Evolutionary conservation across 2,329 filamentous ascomycete genomes (phyloP), one percentile per base, ranked within the genome.

Genomic region (Aspergillus jensenii): DNA sequence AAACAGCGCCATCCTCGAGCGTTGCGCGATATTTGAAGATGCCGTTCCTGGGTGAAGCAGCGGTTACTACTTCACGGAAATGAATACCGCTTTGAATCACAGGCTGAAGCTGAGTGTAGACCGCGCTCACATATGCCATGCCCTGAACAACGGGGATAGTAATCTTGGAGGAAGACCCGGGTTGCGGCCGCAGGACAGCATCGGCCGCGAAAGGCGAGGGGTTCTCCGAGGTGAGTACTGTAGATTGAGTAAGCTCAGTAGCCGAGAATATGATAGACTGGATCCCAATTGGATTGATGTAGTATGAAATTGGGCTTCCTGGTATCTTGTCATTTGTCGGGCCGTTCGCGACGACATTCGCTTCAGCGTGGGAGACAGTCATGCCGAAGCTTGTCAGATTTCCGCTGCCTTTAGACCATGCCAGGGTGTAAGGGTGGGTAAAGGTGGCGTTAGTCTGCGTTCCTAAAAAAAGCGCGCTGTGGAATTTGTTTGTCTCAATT

Each of bases 131-230:
- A 66, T 92, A 96, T 0, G 86, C 88, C 86, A 96, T 95, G 11
- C 95, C 95, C 70, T 98, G 93, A 0, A 96, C 86, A 7, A 97
- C 71, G 0, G 93, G 92, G 63, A 96, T 91, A 0, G 85, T 88
- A 19, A 98, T 82, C 1, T 83, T 79, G 0, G 88, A 83, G 1
- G 79, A 72, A 7, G 82, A 80, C 3, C 78, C 78, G n/a, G 73
- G 69, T 21, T 80, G 77, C 3, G 82, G 80, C 51, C 78, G 82
- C 33, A 98, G 79, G 45, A 90, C 88, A 46, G 91, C 85, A 62
- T 91, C 86, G 14, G 82, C 82, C 0, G 84, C 86, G 66, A 87
- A 85, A 2, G 81, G 81, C 53, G 79, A 73, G 23, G 83, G 75
- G 0, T 80, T 78, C 55, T 85, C 81, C 0, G 80, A 80, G 0